phyloP scores from a whole-genome alignment of 495 filamentous ascomycete species.

The Lophiotrema nucula region DNA sequence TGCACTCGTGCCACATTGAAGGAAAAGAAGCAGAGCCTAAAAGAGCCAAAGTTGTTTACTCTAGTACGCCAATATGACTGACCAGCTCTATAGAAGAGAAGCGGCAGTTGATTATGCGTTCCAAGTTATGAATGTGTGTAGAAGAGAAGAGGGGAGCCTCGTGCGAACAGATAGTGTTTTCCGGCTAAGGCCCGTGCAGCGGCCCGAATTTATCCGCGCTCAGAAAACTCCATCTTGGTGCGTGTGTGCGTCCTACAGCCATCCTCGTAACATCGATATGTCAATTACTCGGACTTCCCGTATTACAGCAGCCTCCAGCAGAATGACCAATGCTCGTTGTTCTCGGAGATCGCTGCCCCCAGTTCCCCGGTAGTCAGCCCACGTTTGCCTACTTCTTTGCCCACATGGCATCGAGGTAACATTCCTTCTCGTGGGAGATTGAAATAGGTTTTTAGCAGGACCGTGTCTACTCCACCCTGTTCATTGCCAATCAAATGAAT shows the following conservation, averaged over 20 bases:
- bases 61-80: slow-evolving; percentile 44
- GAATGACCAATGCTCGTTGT: background rate
- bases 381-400: slow-evolving; percentile 37
- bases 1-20: slow-evolving; percentile 31
- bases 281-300: too few relatives aligned
- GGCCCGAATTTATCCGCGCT: too few relatives aligned
- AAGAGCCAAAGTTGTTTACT: slow-evolving; percentile 30
- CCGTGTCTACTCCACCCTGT: slow-evolving; percentile 39
- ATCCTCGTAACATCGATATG: too few relatives aligned
- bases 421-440: slow-evolving; percentile 34
- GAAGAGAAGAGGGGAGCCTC: slow-evolving; percentile 21
- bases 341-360: background rate
- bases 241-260: too few relatives aligned
- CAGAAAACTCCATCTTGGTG: too few relatives aligned
- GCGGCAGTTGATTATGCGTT: slow-evolving; percentile 43
- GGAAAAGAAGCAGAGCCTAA: slow-evolving; percentile 27
- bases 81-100: slow-evolving; percentile 32
- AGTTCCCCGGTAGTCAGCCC: slow-evolving; percentile 10
- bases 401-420: slow-evolving; percentile 31
- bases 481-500: slow-evolving; percentile 20
- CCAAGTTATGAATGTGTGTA: slow-evolving; percentile 36
- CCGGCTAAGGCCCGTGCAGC: too few relatives aligned
- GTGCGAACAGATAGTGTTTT: too few relatives aligned
- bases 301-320: background rate
- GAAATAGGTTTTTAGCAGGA: slow-evolving; percentile 38